Conservation (phyloP, 371 early-diverging fungal genomes). For the Mortierella sp. region DNA sequence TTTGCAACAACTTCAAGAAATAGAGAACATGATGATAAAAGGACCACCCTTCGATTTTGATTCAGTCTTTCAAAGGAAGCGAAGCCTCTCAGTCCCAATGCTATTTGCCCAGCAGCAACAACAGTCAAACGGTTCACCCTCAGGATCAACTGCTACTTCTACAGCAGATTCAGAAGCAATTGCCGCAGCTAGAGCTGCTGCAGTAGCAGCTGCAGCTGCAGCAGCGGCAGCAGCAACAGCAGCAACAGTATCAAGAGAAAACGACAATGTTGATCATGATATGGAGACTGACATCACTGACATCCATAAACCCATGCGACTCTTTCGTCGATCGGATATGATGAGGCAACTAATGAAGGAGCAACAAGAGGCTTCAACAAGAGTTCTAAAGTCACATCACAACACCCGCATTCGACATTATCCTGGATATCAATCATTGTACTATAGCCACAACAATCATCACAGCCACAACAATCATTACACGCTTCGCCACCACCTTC, state of each 20-base stretch:
- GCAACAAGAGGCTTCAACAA: not conserved
- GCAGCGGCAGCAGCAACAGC: not conserved
- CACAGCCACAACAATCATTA: constrained; percentile 9
- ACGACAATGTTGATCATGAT: constrained; percentile 27
- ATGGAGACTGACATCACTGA: constrained; percentile 23
- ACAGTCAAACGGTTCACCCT: not conserved
- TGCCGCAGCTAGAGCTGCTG: not conserved
- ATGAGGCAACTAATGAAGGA: not conserved
- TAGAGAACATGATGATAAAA: not conserved
- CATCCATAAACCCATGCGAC: too few species aligned
- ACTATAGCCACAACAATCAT: constrained; percentile 11
- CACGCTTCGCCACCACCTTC: constrained; percentile 12
- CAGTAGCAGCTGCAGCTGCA: not conserved
- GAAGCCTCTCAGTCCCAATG: constrained; percentile 45
- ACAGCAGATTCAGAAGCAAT: not conserved
- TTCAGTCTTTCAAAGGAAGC: constrained; percentile 14
- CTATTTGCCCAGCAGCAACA: not conserved
- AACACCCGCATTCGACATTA: not conserved
- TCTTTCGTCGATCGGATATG: too few species aligned
- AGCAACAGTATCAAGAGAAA: not conserved
- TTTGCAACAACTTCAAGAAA: not conserved
- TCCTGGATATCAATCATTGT: not conserved
- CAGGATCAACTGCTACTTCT: not conserved
- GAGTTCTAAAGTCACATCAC: not conserved
- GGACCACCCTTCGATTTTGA: not conserved